phyloP scores from a whole-genome alignment of 2,329 filamentous ascomycete species.

The Aspergillus ochraceoroseus region DNA sequence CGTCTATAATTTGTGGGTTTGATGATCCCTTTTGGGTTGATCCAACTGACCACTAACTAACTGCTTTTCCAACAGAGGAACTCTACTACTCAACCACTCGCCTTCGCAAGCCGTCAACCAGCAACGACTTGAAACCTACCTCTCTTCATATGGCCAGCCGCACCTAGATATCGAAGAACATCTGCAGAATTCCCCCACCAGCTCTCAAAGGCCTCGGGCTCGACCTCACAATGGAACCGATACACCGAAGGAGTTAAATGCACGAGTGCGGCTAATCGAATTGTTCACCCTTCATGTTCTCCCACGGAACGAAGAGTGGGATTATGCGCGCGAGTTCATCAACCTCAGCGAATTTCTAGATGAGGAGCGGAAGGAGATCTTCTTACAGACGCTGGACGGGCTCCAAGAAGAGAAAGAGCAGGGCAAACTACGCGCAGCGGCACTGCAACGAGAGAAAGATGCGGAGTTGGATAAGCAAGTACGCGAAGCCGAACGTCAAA shows the following conservation, averaged over 20 bases:
- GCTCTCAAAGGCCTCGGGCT: slow-evolving; percentile 33
- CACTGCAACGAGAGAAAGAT: slow-evolving; percentile 59
- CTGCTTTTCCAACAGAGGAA: slow-evolving; percentile 58
- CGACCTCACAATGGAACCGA: slow-evolving; percentile 60
- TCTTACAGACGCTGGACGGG: slow-evolving; percentile 76
- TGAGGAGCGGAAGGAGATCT: slow-evolving; percentile 84
- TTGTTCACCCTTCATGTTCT: slow-evolving; percentile 92
- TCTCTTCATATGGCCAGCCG: slow-evolving; percentile 69
- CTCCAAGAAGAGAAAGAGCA: slow-evolving; percentile 78
- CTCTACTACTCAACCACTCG: slow-evolving; percentile 84
- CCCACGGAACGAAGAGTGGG: slow-evolving; percentile 91
- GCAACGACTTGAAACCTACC: slow-evolving; percentile 78
- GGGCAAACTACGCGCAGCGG: slow-evolving; percentile 58
- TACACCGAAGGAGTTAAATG: slow-evolving; percentile 76
- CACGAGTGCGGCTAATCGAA: slow-evolving; percentile 86
- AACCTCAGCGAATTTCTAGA: slow-evolving; percentile 79
- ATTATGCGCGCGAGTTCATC: slow-evolving; percentile 90
- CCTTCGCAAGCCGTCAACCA: slow-evolving; percentile 79
- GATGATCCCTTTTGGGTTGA: slow-evolving; percentile 14
- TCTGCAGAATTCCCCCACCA: slow-evolving; percentile 45
- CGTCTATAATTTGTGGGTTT: slow-evolving; percentile 54
- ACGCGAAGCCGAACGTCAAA: slow-evolving; percentile 43
- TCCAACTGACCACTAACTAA: slow-evolving; percentile 2
- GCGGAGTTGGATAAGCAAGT: slow-evolving; percentile 50
- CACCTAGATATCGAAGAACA: slow-evolving; percentile 66